Conservation (phyloP, 2,329 filamentous ascomycete species). For the Paracorniculantispora psalliotae region DNA sequence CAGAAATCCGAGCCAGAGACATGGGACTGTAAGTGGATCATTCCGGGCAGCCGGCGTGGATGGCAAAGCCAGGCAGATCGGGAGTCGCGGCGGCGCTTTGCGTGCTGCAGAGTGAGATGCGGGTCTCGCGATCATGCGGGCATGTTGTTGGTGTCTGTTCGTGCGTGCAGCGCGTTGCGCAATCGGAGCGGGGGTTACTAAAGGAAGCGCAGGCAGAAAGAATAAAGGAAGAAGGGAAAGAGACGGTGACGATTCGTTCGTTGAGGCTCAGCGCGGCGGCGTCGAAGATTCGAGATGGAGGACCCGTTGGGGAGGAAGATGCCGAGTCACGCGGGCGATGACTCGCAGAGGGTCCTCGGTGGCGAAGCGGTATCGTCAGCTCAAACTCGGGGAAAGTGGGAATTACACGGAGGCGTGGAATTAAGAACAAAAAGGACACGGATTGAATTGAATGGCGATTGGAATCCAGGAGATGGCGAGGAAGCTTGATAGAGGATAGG, state of each 20-base stretch:
- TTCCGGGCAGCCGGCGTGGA: not conserved
- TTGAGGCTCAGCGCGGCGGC: not conserved
- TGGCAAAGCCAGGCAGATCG: not conserved
- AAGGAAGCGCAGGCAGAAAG: not conserved
- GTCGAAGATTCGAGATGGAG: not conserved
- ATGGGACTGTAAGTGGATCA: constrained; percentile 3
- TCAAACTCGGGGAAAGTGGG: not conserved
- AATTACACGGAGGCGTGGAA: not conserved
- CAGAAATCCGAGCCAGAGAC: not conserved
- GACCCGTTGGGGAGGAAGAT: not conserved
- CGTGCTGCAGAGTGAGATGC: not conserved
- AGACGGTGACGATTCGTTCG: not conserved
- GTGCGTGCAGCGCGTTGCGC: not conserved
- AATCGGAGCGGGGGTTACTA: not conserved
- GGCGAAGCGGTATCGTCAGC: not conserved
- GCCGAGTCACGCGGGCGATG: not conserved
- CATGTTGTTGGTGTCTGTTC: not conserved
- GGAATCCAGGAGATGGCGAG: too few species aligned
- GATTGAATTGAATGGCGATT: too few species aligned
- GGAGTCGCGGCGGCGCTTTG: not conserved
- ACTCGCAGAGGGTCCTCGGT: constrained; percentile 5
- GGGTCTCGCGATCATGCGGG: constrained; percentile 8
- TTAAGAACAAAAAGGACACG: too few species aligned
- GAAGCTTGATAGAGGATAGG: too few species aligned
- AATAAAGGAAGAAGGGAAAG: not conserved